Evolutionary conservation across 495 filamentous ascomycete species (phyloP), one percentile per base, ranked within the genome.

Genomic region (Xylaria castorea): DNA sequence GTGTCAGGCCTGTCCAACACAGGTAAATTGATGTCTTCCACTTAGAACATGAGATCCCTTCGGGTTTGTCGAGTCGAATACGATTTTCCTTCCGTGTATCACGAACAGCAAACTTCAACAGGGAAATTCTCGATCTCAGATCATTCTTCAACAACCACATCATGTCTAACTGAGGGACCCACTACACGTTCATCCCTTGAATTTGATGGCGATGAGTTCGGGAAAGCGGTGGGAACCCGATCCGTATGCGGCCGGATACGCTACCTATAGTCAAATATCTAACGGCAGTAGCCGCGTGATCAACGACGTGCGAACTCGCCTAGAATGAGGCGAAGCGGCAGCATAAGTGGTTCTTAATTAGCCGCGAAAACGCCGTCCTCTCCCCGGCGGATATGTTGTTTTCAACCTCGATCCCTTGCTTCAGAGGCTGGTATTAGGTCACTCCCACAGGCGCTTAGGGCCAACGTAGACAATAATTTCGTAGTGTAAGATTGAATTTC

Each of bases 71-170:
- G 1, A 6, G 12, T 14, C 32, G 58, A 61, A 38, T n/a, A n/a
- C 20, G 18, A 27, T 38, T 38, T 22, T 11, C 27, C 7, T n/a
- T 61, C 11, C n/a, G 34, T 14, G 58, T 40, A 61, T 18, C 34
- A 61, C 34, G 34, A 61, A 60, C 11, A 36, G n/a, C 58, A 61
- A 61, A 61, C 32, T 38, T 22, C 58, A 22, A 61, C n/a, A 34
- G 38, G 58, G 16, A 57, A 55, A 34, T 22, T 9, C 32, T 22
- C 8, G 1, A n/a, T 18, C 27, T 61, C 57, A 38, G 34, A n/a
- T 22, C 57, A 61, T 61, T 20, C 34, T 61, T 61, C 30, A 38
- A 2, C 25, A 30, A 32, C 48, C 20, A 25, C n/a, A 51, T n/a
- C 20, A 50, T 51, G 7, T 9, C n/a, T 7, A n/a, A 48, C 18